phyloP scores from a whole-genome alignment of 768 basidiomycete species.

The Mycena vulgaris region DNA sequence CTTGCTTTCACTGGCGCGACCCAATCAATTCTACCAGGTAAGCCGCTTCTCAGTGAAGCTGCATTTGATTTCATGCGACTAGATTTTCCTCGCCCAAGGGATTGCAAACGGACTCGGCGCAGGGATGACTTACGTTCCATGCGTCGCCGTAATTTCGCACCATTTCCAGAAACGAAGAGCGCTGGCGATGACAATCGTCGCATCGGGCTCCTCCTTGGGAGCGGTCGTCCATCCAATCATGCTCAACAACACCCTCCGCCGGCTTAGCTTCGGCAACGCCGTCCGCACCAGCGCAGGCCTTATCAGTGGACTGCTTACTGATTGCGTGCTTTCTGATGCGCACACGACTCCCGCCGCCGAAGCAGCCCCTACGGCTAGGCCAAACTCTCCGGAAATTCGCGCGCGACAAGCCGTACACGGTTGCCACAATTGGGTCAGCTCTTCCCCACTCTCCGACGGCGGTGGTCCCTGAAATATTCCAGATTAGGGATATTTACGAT shows the following conservation, averaged over 20 bases:
- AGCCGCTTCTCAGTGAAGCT: conserved; percentile 15
- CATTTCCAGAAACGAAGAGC: conserved; percentile 59
- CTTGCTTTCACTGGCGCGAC: conserved; percentile 55
- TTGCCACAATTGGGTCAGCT: conserved; percentile 56
- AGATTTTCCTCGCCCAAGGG: conserved; percentile 66
- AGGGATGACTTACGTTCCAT: conserved; percentile 67
- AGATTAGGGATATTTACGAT: conserved; percentile 54
- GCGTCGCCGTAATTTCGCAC: conserved; percentile 61
- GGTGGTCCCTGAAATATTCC: background rate
- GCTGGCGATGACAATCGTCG: conserved; percentile 59
- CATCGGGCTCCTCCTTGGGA: conserved; percentile 58
- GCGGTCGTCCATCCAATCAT: conserved; percentile 62
- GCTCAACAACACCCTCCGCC: conserved; percentile 57
- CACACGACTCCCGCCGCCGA: conserved; percentile 47
- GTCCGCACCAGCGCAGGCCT: conserved; percentile 59
- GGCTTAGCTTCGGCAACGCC: conserved; percentile 58
- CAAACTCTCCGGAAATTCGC: conserved; percentile 52
- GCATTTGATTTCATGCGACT: background rate
- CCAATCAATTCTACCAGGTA: conserved; percentile 55
- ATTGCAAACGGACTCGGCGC: conserved; percentile 64
- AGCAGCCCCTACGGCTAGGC: conserved; percentile 46
- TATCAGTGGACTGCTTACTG: conserved; percentile 45
- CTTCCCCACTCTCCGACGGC: background rate
- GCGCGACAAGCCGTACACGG: conserved; percentile 60
- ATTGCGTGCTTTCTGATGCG: conserved; percentile 43